phyloP scores from a whole-genome alignment of 176 grass and related monocot species.

The Avena insularis region DNA sequence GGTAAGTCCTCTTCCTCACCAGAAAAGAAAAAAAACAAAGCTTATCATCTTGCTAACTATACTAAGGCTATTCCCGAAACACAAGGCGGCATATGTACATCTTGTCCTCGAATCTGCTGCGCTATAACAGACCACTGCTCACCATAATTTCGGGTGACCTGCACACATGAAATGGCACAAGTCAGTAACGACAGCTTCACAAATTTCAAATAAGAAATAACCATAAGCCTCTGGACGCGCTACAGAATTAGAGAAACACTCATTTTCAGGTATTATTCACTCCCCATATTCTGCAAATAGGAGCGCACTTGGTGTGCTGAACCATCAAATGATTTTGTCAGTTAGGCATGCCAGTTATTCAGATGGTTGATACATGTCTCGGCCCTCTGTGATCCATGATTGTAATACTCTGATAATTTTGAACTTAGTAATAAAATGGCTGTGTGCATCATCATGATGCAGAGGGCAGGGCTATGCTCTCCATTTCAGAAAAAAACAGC shows the following conservation, averaged over 20 bases:
- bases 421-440: too few species aligned
- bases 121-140: neutral
- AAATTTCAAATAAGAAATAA: neutral
- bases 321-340: conserved; percentile 1
- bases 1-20: neutral
- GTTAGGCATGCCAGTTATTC: neutral
- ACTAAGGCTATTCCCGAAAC: conserved; percentile 8
- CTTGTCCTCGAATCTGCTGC: conserved; percentile 23
- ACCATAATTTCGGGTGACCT: neutral
- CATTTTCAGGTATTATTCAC: neutral
- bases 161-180: conserved; percentile 20
- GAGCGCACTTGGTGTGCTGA: neutral
- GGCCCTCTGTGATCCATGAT: too few species aligned
- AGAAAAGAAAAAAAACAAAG: neutral
- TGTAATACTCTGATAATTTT: too few species aligned
- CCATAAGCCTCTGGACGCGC: neutral
- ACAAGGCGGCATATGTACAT: conserved; percentile 9
- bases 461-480: too few species aligned
- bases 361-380: too few species aligned
- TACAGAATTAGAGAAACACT: neutral
- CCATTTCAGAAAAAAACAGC: neutral
- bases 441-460: too few species aligned
- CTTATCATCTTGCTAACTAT: neutral
- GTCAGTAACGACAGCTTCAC: neutral
- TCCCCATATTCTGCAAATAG: neutral